These are phyloP conservation scores for Fimicolochytrium jonesii DNA, from an alignment of 192 early-diverging fungal genomes.

Conservation along the genomic window DNA sequence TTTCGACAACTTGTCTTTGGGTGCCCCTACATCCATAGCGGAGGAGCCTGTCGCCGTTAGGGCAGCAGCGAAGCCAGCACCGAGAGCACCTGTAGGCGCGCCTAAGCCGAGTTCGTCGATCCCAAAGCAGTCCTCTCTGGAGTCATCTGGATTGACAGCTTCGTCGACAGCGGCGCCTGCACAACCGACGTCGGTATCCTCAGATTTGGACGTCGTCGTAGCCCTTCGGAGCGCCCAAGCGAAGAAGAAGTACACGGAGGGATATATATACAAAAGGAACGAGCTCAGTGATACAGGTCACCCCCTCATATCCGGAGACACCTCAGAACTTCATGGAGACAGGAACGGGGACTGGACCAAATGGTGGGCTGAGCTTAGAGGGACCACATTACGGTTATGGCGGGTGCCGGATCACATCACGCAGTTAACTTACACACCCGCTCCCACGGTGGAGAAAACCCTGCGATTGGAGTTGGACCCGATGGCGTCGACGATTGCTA, in stretches of 20 bases:
- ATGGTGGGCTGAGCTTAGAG: slow-evolving; percentile 44
- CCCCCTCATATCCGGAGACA: slow-evolving; percentile 8
- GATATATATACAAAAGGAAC: slow-evolving; percentile 46
- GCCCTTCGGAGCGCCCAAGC: no score
- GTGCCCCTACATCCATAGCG: no score
- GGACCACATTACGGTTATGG: slow-evolving; percentile 39
- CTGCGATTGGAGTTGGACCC: slow-evolving; percentile 38
- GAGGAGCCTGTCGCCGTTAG: no score
- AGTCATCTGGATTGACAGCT: no score
- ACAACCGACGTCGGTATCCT: no score
- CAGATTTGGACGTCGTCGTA: no score
- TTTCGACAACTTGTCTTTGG: no score
- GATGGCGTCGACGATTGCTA: slow-evolving; percentile 25
- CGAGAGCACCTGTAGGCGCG: no score
- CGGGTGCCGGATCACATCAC: slow-evolving; percentile 38
- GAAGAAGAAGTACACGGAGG: slow-evolving; percentile 34
- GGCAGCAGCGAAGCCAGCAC: no score
- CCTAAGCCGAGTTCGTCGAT: no score
- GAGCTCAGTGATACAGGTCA: slow-evolving; percentile 20
- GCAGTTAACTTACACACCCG: slow-evolving; percentile 13
- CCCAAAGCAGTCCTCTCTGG: no score
- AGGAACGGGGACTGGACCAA: slow-evolving; percentile 32
- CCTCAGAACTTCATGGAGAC: slow-evolving; percentile 1
- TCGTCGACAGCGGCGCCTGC: no score
- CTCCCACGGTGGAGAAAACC: slow-evolving; percentile 21